Base-by-base conservation (phyloP, 2,329 filamentous ascomycete species). In the Aspergillus candidus region DNA sequence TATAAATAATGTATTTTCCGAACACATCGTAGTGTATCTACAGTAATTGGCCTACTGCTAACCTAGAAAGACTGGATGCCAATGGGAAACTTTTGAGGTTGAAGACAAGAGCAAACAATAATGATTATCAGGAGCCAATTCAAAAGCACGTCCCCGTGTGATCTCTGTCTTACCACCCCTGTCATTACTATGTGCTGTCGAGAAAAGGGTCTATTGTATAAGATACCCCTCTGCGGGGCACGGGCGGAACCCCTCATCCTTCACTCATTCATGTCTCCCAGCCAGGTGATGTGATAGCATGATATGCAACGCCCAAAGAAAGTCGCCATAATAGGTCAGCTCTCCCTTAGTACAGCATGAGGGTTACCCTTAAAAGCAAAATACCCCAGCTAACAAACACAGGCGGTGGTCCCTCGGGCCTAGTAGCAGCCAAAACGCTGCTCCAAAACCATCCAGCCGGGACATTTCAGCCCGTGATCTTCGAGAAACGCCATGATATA, bases 391-490 rank as follows among this genome's bases (percentile, higher is more conserved):
- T 38, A 32, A 48, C 37, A 40, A n/a, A 15, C 13, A 4, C 18
- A 86, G 83, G 83, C 40, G 83, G 81, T 42, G 83, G 83, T 1
- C 83, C 83, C 10, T 80, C 83, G 1, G 83, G 82, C 31, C 74
- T 86, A 15, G 79, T 82, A 12, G 80, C 81, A 8, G 83, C 83
- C 53, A 93, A 91, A 67, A 84, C 82, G 0, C 72, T 93, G 22
- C 72, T 88, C 49, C 73, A 81, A 65, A 73, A 80, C 58, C 71
- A 71, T 29, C 71, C 77, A 0, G 62, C 66, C 2, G 62, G 58
- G 15, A 69, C 72, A 5, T 90, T 87, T 67, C 69, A 73, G 4
- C 82, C 91, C 38, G 84, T 79, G 3, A 63, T 94, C 17, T 86
- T 84, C 56, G 88, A 94, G 38, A 69, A 75, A 12, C 76, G 81